A percentile compares a stretch with the other conserved stretches of the same genome.
phyloP scores from a whole-genome alignment of 1,284 basidiomycete species.

The Paramarasmius palmivorus region DNA sequence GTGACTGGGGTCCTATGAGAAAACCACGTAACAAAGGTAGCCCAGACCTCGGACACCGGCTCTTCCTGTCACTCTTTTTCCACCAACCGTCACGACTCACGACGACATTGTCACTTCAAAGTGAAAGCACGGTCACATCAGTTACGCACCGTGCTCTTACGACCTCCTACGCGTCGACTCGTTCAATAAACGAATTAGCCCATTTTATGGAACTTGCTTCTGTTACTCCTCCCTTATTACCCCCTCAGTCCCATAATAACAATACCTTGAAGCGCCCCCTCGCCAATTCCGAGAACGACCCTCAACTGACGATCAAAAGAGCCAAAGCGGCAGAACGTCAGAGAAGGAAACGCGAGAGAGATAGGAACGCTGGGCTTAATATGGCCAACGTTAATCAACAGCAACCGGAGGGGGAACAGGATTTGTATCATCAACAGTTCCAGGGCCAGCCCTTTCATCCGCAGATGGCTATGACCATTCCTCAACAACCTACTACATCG shows the following conservation, averaged over 20 bases:
- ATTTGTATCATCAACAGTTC: not conserved
- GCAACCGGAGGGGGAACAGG: conserved; percentile 2
- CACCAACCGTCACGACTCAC: too few relatives aligned
- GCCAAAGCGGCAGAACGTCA: conserved; percentile 82
- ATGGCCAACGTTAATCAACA: conserved; percentile 36
- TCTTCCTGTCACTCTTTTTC: too few relatives aligned
- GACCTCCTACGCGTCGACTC: not conserved
- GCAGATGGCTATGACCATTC: conserved; percentile 19
- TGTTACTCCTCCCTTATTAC: too few relatives aligned
- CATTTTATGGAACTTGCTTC: too few relatives aligned
- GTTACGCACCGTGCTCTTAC: too few relatives aligned
- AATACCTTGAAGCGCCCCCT: too few relatives aligned
- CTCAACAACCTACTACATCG: conserved; percentile 20
- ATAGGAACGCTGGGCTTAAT: conserved; percentile 43
- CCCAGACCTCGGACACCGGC: not conserved
- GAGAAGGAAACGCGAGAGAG: conserved; percentile 74
- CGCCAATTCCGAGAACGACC: conserved; percentile 54
- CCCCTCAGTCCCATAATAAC: too few relatives aligned
- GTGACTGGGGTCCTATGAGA: too few relatives aligned
- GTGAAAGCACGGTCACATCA: too few relatives aligned
- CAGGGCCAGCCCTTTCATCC: not conserved
- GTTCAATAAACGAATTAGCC: conserved; percentile 56
- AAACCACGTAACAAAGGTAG: too few relatives aligned
- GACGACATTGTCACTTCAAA: too few relatives aligned
- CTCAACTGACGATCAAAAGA: conserved; percentile 67